Conservation (phyloP, 441 rosid species). For the Theobroma grandiflorum region DNA sequence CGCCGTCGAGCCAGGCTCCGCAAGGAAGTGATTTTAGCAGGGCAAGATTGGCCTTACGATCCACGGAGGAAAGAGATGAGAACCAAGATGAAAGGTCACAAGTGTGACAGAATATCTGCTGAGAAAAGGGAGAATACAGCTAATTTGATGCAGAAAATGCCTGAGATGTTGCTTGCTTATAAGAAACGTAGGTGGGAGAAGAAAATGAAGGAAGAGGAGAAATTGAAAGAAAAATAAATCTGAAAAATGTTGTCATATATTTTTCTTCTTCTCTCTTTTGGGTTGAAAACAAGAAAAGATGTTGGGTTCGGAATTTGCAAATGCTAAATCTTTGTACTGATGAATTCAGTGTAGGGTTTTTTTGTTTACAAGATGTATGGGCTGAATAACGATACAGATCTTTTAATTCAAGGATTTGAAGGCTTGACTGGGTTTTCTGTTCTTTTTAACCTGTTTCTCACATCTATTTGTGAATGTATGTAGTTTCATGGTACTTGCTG, state of each 20-base stretch:
- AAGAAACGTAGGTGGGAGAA: conserved; percentile 94
- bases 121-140: conserved; percentile 75
- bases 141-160: conserved; percentile 87
- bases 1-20: conserved; percentile 86
- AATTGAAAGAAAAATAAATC: conserved; percentile 42
- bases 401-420: not conserved
- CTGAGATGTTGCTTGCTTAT: conserved; percentile 73
- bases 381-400: not conserved
- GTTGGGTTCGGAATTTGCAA: not conserved
- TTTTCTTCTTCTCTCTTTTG: not conserved
- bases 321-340: not conserved
- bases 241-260: not conserved
- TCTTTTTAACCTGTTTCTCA: not conserved
- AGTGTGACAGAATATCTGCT: conserved; percentile 77
- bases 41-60: conserved; percentile 90
- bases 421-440: not conserved
- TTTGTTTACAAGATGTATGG: not conserved
- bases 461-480: not conserved
- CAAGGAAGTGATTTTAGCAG: conserved; percentile 76
- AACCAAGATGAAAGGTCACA: conserved; percentile 84
- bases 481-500: not conserved
- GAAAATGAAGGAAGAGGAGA: conserved; percentile 82
- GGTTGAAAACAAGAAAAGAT: not conserved
- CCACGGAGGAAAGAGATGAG: conserved; percentile 90
- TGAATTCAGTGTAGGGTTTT: conserved; percentile 2